Percentiles rank a stretch among this genome's conserved stretches.
phyloP scores from a whole-genome alignment of 192 early-diverging fungal genomes.

The Linnemannia elongata region DNA sequence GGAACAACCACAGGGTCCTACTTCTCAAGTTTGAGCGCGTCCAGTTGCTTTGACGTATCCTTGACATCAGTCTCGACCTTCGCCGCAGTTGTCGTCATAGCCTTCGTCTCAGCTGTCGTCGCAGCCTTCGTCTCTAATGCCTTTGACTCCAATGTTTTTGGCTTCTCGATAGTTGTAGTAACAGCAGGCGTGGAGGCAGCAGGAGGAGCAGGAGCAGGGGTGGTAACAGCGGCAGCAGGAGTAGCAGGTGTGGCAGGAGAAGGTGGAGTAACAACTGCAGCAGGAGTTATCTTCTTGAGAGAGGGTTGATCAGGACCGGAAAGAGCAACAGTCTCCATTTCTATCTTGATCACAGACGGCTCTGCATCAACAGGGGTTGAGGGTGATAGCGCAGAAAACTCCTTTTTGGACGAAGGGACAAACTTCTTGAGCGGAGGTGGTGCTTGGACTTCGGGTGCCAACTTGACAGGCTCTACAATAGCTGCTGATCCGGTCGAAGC shows the following conservation, averaged over 20 bases:
- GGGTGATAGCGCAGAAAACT: neutral
- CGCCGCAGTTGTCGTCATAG: neutral
- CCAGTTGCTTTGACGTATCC: conserved; percentile 8
- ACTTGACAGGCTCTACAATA: neutral
- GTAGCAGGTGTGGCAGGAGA: neutral
- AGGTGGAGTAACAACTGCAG: neutral
- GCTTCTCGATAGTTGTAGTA: neutral
- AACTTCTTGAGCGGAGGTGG: neutral
- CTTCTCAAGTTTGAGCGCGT: conserved; percentile 17
- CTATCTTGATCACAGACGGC: neutral
- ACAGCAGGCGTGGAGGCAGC: too few relatives aligned
- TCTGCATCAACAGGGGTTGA: neutral
- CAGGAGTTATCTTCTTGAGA: neutral
- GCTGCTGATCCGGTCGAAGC: neutral
- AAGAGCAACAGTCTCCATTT: neutral
- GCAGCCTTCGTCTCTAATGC: neutral
- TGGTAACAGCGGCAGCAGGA: neutral
- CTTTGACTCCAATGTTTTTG: neutral
- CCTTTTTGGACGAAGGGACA: neutral
- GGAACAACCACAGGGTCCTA: neutral
- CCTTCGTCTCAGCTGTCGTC: neutral
- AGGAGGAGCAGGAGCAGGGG: too few relatives aligned
- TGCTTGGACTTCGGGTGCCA: neutral
- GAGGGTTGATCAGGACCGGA: neutral
- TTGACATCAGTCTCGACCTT: conserved; percentile 4